These are phyloP conservation scores for Apostasia shenzhenica DNA, from an alignment of 106 monocot genomes.

Conservation along the genomic window DNA sequence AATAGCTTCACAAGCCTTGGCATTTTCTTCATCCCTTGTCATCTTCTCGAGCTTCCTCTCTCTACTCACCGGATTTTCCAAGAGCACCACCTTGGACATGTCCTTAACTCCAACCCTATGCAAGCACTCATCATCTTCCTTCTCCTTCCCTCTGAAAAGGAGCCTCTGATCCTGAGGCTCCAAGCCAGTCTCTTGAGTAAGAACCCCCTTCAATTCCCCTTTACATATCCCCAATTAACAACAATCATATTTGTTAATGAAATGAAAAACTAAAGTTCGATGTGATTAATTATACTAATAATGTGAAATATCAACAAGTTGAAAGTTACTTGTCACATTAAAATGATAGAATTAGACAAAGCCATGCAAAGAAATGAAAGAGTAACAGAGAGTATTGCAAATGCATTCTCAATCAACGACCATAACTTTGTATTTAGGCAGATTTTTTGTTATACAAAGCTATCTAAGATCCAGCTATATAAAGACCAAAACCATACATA, in stretches of 20 bases:
- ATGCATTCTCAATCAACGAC: too few relatives aligned
- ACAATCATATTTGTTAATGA: background rate
- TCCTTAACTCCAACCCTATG: conserved; percentile 75
- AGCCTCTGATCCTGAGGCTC: conserved; percentile 75
- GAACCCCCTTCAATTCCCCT: conserved; percentile 83
- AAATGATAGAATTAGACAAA: too few relatives aligned
- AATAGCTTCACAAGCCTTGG: conserved; percentile 70
- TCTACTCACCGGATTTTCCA: conserved; percentile 74
- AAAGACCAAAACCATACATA: too few relatives aligned
- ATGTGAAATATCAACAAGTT: too few relatives aligned
- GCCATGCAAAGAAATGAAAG: too few relatives aligned
- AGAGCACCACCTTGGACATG: conserved; percentile 64
- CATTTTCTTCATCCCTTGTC: conserved; percentile 29
- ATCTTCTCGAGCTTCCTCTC: conserved; percentile 48
- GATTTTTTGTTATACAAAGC: too few relatives aligned
- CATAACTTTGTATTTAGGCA: too few relatives aligned
- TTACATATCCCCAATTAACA: conserved; percentile 1
- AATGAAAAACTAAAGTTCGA: too few relatives aligned
- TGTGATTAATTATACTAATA: too few relatives aligned
- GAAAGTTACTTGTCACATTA: too few relatives aligned
- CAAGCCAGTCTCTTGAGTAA: conserved; percentile 51
- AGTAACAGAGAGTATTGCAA: too few relatives aligned
- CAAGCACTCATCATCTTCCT: conserved; percentile 57
- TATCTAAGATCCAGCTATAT: too few relatives aligned
- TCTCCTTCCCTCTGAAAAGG: conserved; percentile 89